A percentile compares a stretch with the other conserved stretches of the same genome.
Conservation (phyloP, 2,329 filamentous ascomycete genomes). For the Sordariomycetes sp. region DNA sequence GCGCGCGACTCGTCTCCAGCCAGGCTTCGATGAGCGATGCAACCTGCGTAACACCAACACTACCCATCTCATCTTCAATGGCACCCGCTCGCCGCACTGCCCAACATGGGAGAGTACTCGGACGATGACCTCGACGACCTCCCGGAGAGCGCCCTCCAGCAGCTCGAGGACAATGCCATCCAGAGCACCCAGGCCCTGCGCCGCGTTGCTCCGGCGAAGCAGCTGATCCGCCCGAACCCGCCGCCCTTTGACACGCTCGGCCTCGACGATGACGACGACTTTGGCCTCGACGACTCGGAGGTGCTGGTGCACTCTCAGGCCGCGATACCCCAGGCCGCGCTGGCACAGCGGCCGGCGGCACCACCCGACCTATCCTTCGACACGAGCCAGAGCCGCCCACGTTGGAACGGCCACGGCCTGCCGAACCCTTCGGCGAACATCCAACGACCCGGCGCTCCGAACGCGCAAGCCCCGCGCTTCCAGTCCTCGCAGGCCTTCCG, state of each 20-base stretch:
- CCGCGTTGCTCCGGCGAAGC: conserved; percentile 13
- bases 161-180: conserved; percentile 52
- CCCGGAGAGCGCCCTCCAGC: conserved; percentile 40
- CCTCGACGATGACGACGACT: conserved; percentile 40
- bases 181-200: conserved; percentile 39
- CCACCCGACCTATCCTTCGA: conserved; percentile 9
- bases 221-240: neutral
- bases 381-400: neutral
- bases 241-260: conserved; percentile 9
- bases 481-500: conserved; percentile 8
- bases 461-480: neutral
- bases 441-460: neutral
- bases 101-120: conserved; percentile 42
- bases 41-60: neutral
- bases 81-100: neutral
- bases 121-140: conserved; percentile 52
- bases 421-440: neutral
- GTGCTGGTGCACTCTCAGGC: conserved; percentile 15
- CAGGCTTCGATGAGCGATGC: neutral
- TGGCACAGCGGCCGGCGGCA: neutral
- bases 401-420: neutral
- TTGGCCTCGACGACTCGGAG: conserved; percentile 37
- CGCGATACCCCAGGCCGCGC: neutral
- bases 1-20: neutral
- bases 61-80: neutral